Conservation (phyloP, 2,329 filamentous ascomycete species). For the Penicillium sclerotigenum region DNA sequence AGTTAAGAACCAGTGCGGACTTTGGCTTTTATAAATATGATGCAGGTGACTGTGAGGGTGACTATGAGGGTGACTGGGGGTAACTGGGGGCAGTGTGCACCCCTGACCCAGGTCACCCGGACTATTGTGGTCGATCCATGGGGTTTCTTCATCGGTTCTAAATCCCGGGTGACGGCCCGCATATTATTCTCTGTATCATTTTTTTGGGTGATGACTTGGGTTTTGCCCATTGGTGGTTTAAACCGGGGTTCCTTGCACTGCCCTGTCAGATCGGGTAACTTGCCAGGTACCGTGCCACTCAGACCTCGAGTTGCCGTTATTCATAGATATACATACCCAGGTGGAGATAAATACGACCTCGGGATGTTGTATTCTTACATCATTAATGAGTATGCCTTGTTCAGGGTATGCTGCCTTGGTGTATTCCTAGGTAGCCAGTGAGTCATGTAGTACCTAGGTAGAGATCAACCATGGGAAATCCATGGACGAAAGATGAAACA, state of each 20-base stretch:
- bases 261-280: slow-evolving; percentile 5
- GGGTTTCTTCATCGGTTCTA: neutral
- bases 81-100: slow-evolving; percentile 2
- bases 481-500: too few species aligned
- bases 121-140: slow-evolving; percentile 1
- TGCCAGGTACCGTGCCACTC: slow-evolving; percentile 10
- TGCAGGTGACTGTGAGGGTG: slow-evolving; percentile 1
- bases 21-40: slow-evolving; percentile 10
- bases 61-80: neutral
- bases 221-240: neutral
- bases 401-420: neutral
- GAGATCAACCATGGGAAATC: neutral
- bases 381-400: neutral
- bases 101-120: slow-evolving; percentile 11
- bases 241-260: slow-evolving; percentile 1
- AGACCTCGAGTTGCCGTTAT: neutral
- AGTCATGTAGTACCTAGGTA: too few species aligned
- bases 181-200: neutral
- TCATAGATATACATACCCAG: neutral
- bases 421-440: neutral
- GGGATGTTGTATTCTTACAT: neutral
- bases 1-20: neutral
- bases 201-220: neutral
- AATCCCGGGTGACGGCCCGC: slow-evolving; percentile 1
- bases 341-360: too few species aligned